phyloP scores from a whole-genome alignment of 257 asterid species.

The Capsicum chinense region DNA sequence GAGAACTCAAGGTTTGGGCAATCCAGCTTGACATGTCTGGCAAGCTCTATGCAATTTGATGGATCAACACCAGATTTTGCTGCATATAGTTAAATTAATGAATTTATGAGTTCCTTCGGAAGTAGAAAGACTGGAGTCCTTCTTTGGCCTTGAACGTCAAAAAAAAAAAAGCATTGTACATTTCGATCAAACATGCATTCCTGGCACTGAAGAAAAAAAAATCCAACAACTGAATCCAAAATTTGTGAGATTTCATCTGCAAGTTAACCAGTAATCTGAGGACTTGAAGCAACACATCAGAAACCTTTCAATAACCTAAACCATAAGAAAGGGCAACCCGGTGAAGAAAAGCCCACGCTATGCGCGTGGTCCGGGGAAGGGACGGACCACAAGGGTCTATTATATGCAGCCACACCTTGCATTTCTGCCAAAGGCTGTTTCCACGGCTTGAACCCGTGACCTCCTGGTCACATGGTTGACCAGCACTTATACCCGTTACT shows the following conservation, averaged over 20 bases:
- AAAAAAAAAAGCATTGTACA: conserved; percentile 22
- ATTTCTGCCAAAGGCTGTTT: too few species aligned
- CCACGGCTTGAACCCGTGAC: too few species aligned
- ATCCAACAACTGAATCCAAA: not conserved
- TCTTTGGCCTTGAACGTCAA: not conserved
- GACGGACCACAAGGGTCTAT: too few species aligned
- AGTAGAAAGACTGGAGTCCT: not conserved
- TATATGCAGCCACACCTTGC: too few species aligned
- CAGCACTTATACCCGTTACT: too few species aligned
- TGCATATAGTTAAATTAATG: conserved; percentile 45
- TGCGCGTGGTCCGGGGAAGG: too few species aligned
- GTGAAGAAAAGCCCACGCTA: too few species aligned
- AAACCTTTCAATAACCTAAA: conserved; percentile 1
- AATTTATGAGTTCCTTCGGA: conserved; percentile 15
- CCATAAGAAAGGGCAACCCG: not conserved
- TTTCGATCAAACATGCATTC: not conserved
- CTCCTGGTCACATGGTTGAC: too few species aligned
- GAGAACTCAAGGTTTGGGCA: conserved; percentile 84
- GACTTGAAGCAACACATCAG: conserved; percentile 4
- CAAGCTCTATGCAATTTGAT: conserved; percentile 72
- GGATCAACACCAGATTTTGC: conserved; percentile 88
- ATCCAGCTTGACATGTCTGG: conserved; percentile 60
- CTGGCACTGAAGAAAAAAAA: not conserved
- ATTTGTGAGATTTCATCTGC: not conserved
- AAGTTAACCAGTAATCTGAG: not conserved